Base-by-base conservation (phyloP, 345 rosid species). In the Geranium brycei region DNA sequence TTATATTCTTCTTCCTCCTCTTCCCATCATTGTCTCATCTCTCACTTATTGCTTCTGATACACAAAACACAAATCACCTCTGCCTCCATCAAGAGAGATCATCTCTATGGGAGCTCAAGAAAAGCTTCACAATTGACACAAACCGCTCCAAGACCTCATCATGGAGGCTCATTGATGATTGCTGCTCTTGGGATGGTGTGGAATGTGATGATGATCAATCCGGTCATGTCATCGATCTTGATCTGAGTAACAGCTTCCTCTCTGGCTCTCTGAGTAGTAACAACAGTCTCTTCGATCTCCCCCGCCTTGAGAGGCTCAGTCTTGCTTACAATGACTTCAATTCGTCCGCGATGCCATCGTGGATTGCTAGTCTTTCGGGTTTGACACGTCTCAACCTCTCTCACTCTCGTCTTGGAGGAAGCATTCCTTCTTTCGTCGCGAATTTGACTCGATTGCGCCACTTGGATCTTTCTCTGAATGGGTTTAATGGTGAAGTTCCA, bases 151-250 rank as follows among this genome's bases (percentile, higher is more conserved):
- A 61, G 51, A 17, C 55, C 2, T 16, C 4, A 7, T 51, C 64
- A 6, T 58, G 70, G 65, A 67, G 11, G 30, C 19, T 13, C 3
- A 70, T 31, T 31, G 4, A 31, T 0, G 66, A 62, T n/a, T 71
- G 75, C 65, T 75, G 79, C 72, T 31, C 32, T 12, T 75, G 78
- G 72, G 72, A 17, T 0, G 75, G 70, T 14, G 53, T 75, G 18
- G 38, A 51, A 15, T 71, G 72, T 11, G 23, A 64, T 4, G 38
- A 60, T 1, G 47, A 30, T 5, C 28, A 23, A 23, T 23, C 63
- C 2, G 61, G 69, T 38, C 66, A 64, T 47, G 69, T 67, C 7
- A 47, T 67, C 31, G 61, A 23, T 11, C 66, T 75, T 60, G 59
- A 66, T 17, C 59, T 74, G 38, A 31, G 17, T 60, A 17, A 59